Base-by-base conservation (phyloP, 23 red algal genomes). In the Gracilaria caudata region DNA sequence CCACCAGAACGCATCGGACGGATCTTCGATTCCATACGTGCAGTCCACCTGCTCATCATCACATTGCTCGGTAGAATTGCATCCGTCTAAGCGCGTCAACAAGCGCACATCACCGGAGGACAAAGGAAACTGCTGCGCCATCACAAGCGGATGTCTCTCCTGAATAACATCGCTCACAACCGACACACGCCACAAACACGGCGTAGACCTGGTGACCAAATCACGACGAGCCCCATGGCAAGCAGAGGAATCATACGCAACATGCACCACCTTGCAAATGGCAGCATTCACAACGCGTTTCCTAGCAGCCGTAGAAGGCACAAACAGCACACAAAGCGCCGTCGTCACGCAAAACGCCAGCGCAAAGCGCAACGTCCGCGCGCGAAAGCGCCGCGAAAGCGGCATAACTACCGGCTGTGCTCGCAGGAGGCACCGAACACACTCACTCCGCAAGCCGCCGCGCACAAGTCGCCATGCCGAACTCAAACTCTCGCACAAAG, bases 1-100 rank as follows among this genome's bases (percentile, higher is more conserved):
- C 41, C 77, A 40, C 85, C 85, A 89, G n/a, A 89, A 44, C 10
- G 56, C 85, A 41, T 89, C 85, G 7, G 85, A 79, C 34, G 85
- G 85, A 60, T 78, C 53, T 40, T 89, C 72, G 23, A 77, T 34
- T 20, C 68, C 72, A 44, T 78, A 89, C 7, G 85, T 28, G 35
- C 85, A 89, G 44, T 26, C 70, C 33, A 79, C 38, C 0, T 23
- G 14, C 11, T 64, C n/a, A 56, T 68, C 49, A 25, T 40, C 40
- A 49, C 85, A 89, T n/a, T 61, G 55, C 51, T 63, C 39, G 6
- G 74, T 34, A 55, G 85, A 89, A 6, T 78, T 65, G 23, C 85
- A 89, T 3, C 72, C 85, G 35, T 89, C 59, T 12, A 89, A 55
- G 37, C 51, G 34, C 24, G 19, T 12, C 7, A 89, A 55, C 20